Evolutionary conservation across 2,329 filamentous ascomycete genomes (phyloP), one percentile per base, ranked within the genome.

Genomic region (Zasmidium citrigriseum): DNA sequence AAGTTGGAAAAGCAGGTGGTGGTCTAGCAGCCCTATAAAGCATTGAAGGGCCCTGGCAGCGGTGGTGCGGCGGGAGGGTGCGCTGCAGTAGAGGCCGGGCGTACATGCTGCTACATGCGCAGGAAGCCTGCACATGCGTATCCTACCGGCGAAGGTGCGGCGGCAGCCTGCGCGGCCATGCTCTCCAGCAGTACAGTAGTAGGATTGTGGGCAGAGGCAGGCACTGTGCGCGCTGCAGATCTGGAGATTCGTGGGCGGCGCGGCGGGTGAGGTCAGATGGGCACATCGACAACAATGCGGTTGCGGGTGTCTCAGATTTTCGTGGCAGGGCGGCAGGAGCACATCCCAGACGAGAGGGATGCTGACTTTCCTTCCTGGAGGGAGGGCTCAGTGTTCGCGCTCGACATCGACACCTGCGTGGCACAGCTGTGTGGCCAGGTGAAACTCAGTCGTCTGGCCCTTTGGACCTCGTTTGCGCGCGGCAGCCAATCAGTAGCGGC

Each of bases 341-440:
- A 21, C 49, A 24, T 58, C 55, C 34, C 14, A 41, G 34, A 16
- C 34, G 18, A n/a, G 34, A 9, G 4, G 34, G 34, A n/a, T 4
- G 34, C 34, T 41, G 34, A 16, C 4, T 11, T 4, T 11, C 34
- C 12, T 4, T 41, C 12, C 14, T 4, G 4, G 34, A 41, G 4
- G 14, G 27, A 7, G 34, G 16, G 34, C 34, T 16, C 12, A 41
- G 34, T 11, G 34, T 41, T 41, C 34, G 34, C n/a, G n/a, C n/a
- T n/a, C n/a, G n/a, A n/a, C n/a, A 51, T 49, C 55, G 59, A 60
- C 61, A 58, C 58, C n/a, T 58, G 61, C 56, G 62, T 64, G 57
- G 57, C 54, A 64, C 62, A 58, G 52, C 34, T 41, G 34, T 41
- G 34, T 41, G 34, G 34, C 34, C 34, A 41, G 34, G 34, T 41